A percentile compares a stretch with the other conserved stretches of the same genome.
phyloP scores from a whole-genome alignment of 1,139 yeast species.

The Pichia sp. region DNA sequence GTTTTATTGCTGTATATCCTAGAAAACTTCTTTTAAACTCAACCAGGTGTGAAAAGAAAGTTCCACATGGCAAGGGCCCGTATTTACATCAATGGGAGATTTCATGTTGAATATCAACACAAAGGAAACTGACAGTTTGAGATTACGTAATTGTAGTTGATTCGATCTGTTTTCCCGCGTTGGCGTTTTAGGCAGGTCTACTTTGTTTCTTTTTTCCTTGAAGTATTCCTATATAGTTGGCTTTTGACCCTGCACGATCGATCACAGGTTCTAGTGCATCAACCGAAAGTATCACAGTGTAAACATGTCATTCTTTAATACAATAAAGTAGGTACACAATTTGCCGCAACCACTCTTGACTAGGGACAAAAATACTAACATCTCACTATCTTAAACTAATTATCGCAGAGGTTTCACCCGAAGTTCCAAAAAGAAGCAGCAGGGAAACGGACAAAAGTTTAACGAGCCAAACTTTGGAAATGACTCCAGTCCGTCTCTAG shows the following conservation, averaged over 20 bases:
- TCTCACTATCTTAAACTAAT: not conserved
- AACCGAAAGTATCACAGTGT: not conserved
- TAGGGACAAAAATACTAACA: conserved; percentile 8
- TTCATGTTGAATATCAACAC: not conserved
- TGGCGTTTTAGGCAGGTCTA: not conserved
- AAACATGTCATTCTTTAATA: conserved; percentile 41
- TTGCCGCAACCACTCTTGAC: not conserved
- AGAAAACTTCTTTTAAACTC: too few relatives aligned
- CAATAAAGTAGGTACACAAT: conserved; percentile 36
- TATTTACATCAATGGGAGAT: not conserved
- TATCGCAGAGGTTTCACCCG: conserved; percentile 57
- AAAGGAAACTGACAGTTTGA: not conserved
- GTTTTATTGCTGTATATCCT: not conserved
- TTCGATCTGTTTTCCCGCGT: not conserved
- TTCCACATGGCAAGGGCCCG: not conserved
- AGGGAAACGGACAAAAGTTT: conserved; percentile 26
- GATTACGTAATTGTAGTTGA: not conserved
- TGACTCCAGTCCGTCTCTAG: conserved; percentile 27
- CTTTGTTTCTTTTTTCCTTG: not conserved
- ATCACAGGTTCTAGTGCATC: not conserved
- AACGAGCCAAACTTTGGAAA: conserved; percentile 25
- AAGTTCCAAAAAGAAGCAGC: conserved; percentile 43
- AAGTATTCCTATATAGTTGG: not conserved
- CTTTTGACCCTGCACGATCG: not conserved
- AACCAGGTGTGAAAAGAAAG: not conserved